phyloP scores from a whole-genome alignment of 129 eudicot genomes.

The Chrysanthemum seticuspe region DNA sequence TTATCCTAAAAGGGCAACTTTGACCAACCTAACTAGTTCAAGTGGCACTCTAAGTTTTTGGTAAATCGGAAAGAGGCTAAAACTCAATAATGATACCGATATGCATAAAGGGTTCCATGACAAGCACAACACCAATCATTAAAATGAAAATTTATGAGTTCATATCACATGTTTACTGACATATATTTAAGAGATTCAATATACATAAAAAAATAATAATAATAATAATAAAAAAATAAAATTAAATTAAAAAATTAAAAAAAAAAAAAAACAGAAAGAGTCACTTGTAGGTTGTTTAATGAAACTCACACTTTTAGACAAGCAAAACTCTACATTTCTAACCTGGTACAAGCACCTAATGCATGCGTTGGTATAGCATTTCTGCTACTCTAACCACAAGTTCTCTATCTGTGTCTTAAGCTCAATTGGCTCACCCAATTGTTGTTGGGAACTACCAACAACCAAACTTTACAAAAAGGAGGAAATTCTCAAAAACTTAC shows the following conservation, averaged over 20 bases:
- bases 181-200: neutral
- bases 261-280: neutral
- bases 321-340: conserved; percentile 2
- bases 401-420: neutral
- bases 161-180: conserved; percentile 17
- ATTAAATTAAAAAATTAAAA: too few species aligned
- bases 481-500: neutral
- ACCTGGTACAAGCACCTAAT: neutral
- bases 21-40: conserved; percentile 24
- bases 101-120: conserved; percentile 17
- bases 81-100: conserved; percentile 16
- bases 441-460: neutral
- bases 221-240: too few species aligned
- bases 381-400: neutral
- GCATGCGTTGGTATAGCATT: neutral
- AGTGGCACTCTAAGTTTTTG: conserved; percentile 7
- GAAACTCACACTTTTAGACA: neutral
- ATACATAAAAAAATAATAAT: neutral
- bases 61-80: conserved; percentile 9
- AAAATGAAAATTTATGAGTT: conserved; percentile 1
- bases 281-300: neutral
- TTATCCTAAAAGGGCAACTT: conserved; percentile 10
- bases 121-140: conserved; percentile 16
- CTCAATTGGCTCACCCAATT: neutral
- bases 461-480: neutral